Evolutionary conservation across 139 green algal species (phyloP).

Genomic region (Gonium pectorale): DNA sequence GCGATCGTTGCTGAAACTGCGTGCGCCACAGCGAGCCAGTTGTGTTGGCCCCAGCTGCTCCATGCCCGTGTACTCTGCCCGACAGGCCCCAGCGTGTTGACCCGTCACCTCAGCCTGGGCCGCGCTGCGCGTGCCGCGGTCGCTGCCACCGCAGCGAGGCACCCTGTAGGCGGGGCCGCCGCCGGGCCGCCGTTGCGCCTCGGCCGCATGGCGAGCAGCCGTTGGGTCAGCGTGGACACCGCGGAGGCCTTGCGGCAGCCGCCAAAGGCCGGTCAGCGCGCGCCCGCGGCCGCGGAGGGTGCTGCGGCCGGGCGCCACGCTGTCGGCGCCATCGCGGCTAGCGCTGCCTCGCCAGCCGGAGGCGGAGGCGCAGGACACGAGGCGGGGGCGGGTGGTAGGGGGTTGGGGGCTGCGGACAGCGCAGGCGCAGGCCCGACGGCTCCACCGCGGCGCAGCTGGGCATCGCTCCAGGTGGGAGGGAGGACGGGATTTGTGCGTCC

Average conservation of each 20-base stretch:
- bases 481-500: too few species aligned
- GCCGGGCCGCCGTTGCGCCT: not conserved
- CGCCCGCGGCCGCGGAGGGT: not conserved
- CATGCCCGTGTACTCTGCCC: too few species aligned
- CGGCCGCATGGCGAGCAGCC: not conserved
- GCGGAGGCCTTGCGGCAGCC: not conserved
- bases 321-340: too few species aligned
- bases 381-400: too few species aligned
- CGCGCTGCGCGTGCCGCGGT: not conserved
- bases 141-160: not conserved
- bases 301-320: too few species aligned
- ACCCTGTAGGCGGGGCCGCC: not conserved
- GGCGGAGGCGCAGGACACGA: too few species aligned
- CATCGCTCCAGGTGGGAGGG: conserved; percentile 16
- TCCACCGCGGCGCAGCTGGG: conserved; percentile 24
- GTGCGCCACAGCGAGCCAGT: too few species aligned
- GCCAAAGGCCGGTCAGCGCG: too few species aligned
- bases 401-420: not conserved
- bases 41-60: too few species aligned
- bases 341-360: too few species aligned
- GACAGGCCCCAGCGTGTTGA: not conserved
- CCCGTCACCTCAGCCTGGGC: conserved; percentile 27
- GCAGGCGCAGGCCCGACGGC: too few species aligned
- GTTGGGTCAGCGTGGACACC: conserved; percentile 8
- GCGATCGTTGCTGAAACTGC: too few species aligned